phyloP scores from a whole-genome alignment of 139 green algal species.

The Ostreobium quekettii region DNA sequence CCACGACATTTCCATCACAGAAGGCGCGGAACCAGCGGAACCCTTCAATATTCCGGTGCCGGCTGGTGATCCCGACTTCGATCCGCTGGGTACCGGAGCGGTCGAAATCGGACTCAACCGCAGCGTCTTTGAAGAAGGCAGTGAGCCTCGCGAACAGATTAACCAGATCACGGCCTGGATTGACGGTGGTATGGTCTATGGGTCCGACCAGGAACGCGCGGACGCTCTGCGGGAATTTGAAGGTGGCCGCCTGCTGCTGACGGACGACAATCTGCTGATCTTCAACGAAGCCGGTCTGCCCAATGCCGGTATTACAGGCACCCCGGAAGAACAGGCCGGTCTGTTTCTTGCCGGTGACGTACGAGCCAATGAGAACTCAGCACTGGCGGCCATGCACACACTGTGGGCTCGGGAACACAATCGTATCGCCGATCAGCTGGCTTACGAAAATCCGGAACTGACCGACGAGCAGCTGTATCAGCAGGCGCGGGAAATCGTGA shows the following conservation, averaged over 20 bases:
- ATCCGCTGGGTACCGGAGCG: background rate
- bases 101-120: background rate
- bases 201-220: background rate
- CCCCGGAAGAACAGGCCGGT: background rate
- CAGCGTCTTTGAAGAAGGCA: no score
- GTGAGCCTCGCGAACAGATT: no score
- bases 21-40: no score
- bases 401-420: slow-evolving; percentile 15
- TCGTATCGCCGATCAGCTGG: background rate
- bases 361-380: slow-evolving; percentile 11
- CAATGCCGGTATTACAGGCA: no score
- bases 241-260: no score
- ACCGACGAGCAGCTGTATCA: slow-evolving; percentile 10
- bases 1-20: slow-evolving; percentile 19
- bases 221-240: background rate
- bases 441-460: background rate
- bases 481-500: slow-evolving; percentile 1
- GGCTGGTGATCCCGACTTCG: background rate
- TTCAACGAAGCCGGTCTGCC: no score
- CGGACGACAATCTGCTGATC: no score
- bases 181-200: slow-evolving; percentile 21
- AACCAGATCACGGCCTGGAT: slow-evolving; percentile 27
- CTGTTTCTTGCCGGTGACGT: slow-evolving; percentile 14
- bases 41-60: background rate
- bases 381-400: slow-evolving; percentile 1